Conservation (phyloP, 176 grass and related monocot species). For the Oryza glaberrima region DNA sequence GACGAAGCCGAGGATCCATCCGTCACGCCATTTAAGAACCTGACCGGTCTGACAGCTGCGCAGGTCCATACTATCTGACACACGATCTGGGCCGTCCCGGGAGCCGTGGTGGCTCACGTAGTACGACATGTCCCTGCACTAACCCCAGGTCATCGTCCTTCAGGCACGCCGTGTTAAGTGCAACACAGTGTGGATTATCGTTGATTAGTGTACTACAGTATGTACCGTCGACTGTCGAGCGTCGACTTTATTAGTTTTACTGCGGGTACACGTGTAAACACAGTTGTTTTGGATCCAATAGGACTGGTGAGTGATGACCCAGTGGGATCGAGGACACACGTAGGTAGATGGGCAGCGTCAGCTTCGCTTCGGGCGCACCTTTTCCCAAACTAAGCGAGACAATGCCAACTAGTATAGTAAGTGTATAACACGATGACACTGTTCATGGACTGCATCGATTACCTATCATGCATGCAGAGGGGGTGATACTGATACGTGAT, state of each 20-base stretch:
- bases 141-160: not conserved
- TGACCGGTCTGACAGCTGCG: not conserved
- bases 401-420: not conserved
- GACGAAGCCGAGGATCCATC: not conserved
- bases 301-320: too few species aligned
- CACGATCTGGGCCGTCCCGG: not conserved
- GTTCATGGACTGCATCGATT: too few species aligned
- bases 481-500: too few species aligned
- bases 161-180: not conserved
- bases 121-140: not conserved
- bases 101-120: not conserved
- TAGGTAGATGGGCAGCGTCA: not conserved
- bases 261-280: not conserved
- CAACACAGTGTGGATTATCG: not conserved
- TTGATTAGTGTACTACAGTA: too few species aligned
- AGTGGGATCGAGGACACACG: not conserved
- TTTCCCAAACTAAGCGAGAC: not conserved
- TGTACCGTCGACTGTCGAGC: too few species aligned
- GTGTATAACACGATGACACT: too few species aligned
- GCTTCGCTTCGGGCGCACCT: not conserved
- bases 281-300: not conserved
- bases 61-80: not conserved
- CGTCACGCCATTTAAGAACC: not conserved
- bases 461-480: too few species aligned
- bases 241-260: too few species aligned